These are phyloP conservation scores for Diaporthe humulicola DNA, from an alignment of 2,329 filamentous ascomycete genomes.

Conservation along the genomic window DNA sequence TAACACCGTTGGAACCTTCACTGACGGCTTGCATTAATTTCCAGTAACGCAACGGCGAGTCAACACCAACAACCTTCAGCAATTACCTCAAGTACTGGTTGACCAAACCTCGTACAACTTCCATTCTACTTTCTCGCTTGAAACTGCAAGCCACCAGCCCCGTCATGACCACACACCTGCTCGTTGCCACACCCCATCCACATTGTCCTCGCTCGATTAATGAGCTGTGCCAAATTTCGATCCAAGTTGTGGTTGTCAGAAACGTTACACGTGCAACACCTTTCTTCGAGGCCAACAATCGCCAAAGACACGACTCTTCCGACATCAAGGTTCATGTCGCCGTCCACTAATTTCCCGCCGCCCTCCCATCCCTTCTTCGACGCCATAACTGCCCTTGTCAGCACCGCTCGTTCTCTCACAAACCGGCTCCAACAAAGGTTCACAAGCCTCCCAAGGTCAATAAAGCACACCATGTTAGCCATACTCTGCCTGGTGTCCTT, in stretches of 20 bases:
- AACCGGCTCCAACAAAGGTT: neutral
- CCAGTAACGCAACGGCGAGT: neutral
- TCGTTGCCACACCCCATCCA: neutral
- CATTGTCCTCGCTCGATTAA: neutral
- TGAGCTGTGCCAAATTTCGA: no score
- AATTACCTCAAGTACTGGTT: no score
- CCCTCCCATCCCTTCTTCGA: no score
- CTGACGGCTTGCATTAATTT: neutral
- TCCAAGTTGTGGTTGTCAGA: neutral
- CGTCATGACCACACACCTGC: neutral
- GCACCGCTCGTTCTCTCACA: neutral
- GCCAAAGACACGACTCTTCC: neutral
- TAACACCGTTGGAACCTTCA: neutral
- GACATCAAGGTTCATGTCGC: neutral
- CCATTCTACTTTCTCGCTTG: neutral
- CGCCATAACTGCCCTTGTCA: neutral
- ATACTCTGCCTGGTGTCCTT: neutral
- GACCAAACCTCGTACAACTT: neutral
- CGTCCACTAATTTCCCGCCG: neutral
- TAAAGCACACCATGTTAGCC: neutral
- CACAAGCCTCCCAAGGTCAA: neutral
- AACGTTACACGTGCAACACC: neutral
- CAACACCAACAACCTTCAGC: neutral
- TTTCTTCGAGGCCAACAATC: rapidly evolving
- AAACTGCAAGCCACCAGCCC: neutral